Conservation (phyloP, 345 rosid species). For the Ceriops zippeliana region DNA sequence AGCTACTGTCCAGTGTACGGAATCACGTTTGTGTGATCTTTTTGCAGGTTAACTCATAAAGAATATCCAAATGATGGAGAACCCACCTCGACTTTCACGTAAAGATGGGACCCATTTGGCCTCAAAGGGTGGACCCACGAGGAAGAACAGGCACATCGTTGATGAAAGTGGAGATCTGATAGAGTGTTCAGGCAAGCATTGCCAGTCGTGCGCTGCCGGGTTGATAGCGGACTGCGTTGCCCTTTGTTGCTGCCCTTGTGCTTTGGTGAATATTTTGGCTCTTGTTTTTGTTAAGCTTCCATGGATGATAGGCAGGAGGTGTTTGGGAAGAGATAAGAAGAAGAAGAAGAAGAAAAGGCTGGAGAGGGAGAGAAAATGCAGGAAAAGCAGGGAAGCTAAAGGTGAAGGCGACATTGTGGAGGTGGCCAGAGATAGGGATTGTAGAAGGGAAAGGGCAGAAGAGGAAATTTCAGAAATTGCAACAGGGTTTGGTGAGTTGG, state of each 20-base stretch:
- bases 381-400: slow-evolving; percentile 7
- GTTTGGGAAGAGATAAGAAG: slow-evolving; percentile 37
- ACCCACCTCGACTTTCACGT: slow-evolving; percentile 43
- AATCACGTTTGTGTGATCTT: neutral
- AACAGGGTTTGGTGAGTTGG: slow-evolving; percentile 24
- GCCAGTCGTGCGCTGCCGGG: slow-evolving; percentile 64
- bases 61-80: slow-evolving; percentile 42
- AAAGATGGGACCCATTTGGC: slow-evolving; percentile 23
- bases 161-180: slow-evolving; percentile 29
- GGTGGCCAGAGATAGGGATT: slow-evolving; percentile 38
- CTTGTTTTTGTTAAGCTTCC: slow-evolving; percentile 71
- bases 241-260: slow-evolving; percentile 87
- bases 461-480: slow-evolving; percentile 16
- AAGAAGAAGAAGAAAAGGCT: slow-evolving; percentile 18
- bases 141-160: slow-evolving; percentile 18
- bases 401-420: slow-evolving; percentile 17
- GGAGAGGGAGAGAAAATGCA: slow-evolving; percentile 28
- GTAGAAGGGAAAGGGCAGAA: slow-evolving; percentile 24
- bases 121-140: slow-evolving; percentile 17
- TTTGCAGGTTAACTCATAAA: slow-evolving; percentile 13
- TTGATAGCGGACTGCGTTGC: slow-evolving; percentile 80
- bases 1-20: neutral
- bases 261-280: slow-evolving; percentile 56
- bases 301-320: slow-evolving; percentile 59
- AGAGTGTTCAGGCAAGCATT: slow-evolving; percentile 60